A percentile compares a stretch with the other conserved stretches of the same genome.
Conservation (phyloP, 2,329 filamentous ascomycete genomes). For the Coniochaeta prunicola region DNA sequence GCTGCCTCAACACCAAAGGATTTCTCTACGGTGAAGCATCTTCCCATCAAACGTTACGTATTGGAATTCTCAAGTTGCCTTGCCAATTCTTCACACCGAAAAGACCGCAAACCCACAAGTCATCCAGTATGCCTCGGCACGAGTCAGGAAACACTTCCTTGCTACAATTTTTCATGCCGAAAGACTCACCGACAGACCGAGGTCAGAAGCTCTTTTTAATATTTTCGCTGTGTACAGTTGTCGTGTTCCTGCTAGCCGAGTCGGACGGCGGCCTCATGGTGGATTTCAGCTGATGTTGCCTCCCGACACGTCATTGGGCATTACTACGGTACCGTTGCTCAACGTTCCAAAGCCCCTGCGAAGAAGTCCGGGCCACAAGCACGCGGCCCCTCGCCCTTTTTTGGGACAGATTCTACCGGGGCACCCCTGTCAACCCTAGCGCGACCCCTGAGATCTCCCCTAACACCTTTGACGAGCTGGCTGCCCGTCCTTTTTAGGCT, state of each 20-base stretch:
- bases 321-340: neutral
- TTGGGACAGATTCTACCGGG: neutral
- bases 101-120: neutral
- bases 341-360: neutral
- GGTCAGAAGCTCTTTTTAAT: neutral
- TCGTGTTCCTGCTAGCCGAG: neutral
- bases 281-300: neutral
- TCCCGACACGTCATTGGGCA: neutral
- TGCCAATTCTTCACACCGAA: neutral
- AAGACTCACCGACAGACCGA: neutral
- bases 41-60: neutral
- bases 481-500: neutral
- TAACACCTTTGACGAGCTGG: neutral
- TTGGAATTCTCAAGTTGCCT: neutral
- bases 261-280: neutral
- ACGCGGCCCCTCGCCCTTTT: neutral
- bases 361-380: neutral
- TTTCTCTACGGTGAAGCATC: neutral
- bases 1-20: neutral
- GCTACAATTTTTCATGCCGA: neutral
- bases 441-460: constrained; percentile 2
- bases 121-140: neutral
- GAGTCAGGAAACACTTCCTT: neutral
- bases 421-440: neutral
- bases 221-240: neutral